Evolutionary conservation across 108 stramenopile genomes (phyloP).

Genomic region (Schizochytrium sp.): DNA sequence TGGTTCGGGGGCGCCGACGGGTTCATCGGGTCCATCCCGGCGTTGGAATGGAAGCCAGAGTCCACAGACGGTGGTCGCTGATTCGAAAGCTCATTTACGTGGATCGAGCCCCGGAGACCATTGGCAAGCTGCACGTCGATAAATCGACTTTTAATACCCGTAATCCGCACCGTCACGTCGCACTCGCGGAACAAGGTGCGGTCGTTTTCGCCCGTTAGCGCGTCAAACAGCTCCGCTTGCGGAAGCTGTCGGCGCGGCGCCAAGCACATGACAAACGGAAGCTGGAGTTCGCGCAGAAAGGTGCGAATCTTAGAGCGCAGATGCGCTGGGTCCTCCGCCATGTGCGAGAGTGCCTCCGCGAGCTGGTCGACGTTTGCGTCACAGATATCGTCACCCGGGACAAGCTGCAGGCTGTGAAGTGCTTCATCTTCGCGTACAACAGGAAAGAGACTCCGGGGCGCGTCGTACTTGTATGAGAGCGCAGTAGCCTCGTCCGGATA

Average conservation of each 20-base stretch:
- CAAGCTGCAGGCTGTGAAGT: neutral
- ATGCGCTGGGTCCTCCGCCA: neutral
- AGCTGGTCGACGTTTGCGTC: neutral
- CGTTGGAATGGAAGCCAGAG: neutral
- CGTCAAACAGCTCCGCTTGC: conserved; percentile 63
- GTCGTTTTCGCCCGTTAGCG: conserved; percentile 76
- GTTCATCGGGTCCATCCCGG: neutral
- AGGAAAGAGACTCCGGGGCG: neutral
- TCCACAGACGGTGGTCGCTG: neutral
- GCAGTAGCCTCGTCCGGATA: neutral
- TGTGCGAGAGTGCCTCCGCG: neutral
- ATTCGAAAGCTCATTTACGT: conserved; percentile 66
- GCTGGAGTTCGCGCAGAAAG: conserved; percentile 57
- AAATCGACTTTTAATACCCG: conserved; percentile 67
- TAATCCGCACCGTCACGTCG: conserved; percentile 73
- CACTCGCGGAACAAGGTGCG: conserved; percentile 68
- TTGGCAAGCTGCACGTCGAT: conserved; percentile 61
- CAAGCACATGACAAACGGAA: conserved; percentile 70
- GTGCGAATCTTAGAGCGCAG: neutral
- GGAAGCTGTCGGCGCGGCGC: conserved; percentile 65
- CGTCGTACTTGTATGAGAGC: neutral
- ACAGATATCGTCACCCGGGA: neutral
- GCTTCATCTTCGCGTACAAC: neutral
- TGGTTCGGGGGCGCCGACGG: neutral
- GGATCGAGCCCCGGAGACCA: conserved; percentile 74